These are phyloP conservation scores for Penicillium alfredii DNA, from an alignment of 495 filamentous ascomycete species.

Conservation along the genomic window DNA sequence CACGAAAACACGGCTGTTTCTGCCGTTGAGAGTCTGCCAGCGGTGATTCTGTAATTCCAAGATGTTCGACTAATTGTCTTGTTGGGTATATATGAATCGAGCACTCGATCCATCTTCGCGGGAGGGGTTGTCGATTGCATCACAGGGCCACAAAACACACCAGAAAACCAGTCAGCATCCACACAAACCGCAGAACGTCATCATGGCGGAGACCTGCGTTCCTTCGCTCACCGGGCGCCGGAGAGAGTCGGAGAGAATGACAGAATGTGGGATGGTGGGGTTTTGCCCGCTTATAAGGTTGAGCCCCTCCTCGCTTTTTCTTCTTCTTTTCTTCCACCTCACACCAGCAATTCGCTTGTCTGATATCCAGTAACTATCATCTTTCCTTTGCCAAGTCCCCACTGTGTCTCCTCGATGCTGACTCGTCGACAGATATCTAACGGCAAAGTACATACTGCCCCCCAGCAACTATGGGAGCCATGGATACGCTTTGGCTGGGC, in stretches of 20 bases:
- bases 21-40: no score
- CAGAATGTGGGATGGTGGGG: conserved; percentile 13
- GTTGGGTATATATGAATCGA: no score
- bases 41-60: no score
- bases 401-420: no score
- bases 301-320: conserved; percentile 9
- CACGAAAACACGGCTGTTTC: no score
- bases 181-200: no score
- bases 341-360: conserved; percentile 4
- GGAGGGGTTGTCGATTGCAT: no score
- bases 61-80: no score
- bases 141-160: conserved; percentile 6
- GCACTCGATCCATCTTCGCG: no score
- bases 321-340: conserved; percentile 4
- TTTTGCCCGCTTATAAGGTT: conserved; percentile 14
- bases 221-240: conserved; percentile 19
- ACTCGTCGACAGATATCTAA: no score
- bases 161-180: no score
- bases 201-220: conserved; percentile 13
- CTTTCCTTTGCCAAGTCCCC: no score
- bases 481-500: conserved; percentile 36
- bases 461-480: conserved; percentile 32
- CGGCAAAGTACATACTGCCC: conserved; percentile 24
- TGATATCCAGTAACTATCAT: conserved; percentile 25
- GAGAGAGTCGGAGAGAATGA: conserved; percentile 19